These are phyloP conservation scores for Microdochium bolleyi DNA, from an alignment of 2,329 filamentous ascomycete species.

Conservation along the genomic window DNA sequence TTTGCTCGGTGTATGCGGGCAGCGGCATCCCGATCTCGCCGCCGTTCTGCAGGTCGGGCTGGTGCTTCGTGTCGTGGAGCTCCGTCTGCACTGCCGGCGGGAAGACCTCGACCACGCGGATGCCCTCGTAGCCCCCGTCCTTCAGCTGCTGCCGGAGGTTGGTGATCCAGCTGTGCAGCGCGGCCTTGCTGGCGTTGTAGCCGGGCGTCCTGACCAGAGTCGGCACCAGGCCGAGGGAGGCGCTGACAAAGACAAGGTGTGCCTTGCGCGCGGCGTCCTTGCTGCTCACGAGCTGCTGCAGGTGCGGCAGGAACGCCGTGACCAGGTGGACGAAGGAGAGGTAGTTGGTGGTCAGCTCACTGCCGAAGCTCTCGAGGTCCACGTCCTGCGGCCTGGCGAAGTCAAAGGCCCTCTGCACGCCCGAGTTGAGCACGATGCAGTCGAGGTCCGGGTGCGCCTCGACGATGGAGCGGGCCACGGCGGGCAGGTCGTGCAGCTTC, in stretches of 20 bases:
- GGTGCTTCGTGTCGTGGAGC: conserved; percentile 28
- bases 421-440: conserved; percentile 41
- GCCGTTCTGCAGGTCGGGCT: conserved; percentile 32
- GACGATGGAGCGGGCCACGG: conserved; percentile 19
- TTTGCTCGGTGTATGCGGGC: conserved; percentile 29
- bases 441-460: conserved; percentile 36
- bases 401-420: conserved; percentile 34
- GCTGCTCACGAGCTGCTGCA: conserved; percentile 14
- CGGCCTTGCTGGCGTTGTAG: conserved; percentile 41
- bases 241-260: conserved; percentile 16
- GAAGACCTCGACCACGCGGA: conserved; percentile 32
- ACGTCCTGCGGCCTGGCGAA: conserved; percentile 33
- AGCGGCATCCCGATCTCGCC: conserved; percentile 39
- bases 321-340: conserved; percentile 31
- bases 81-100: conserved; percentile 33
- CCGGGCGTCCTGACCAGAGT: conserved; percentile 30
- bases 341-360: conserved; percentile 37
- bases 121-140: conserved; percentile 19
- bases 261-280: conserved; percentile 2
- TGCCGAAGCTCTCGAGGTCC: conserved; percentile 23
- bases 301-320: conserved; percentile 34
- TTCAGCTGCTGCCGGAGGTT: conserved; percentile 35
- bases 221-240: conserved; percentile 27
- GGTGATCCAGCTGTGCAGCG: conserved; percentile 34
- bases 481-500: conserved; percentile 26